Base-by-base conservation (phyloP, 768 basidiomycete genomes). In the Myochromella boudieri region DNA sequence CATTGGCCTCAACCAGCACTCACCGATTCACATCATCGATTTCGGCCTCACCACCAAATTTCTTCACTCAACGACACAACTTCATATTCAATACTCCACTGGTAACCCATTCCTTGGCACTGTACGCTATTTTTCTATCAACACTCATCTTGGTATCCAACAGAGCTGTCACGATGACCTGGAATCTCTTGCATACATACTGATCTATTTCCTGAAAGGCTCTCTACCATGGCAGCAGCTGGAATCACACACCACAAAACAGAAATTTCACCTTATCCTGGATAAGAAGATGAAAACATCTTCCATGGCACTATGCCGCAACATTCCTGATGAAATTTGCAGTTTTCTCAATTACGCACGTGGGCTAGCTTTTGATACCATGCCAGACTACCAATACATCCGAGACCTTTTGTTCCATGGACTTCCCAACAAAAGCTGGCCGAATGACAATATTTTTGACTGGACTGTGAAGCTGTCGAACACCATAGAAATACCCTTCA, bases 201-300 rank as follows among this genome's bases (percentile, higher is more conserved):
- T 91, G 53, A 90, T 91, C 85, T 90, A 90, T 73, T 90, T 90
- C 78, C 81, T 90, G 51, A 81, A 85, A 52, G 87, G 87, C 36
- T 80, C 82, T 41, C 77, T 90, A 42, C 87, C 88, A 22, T 90
- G 88, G 87, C 48, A 50, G 28, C 31, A 26, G 8, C 28, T 28
- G 1, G 25, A 49, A 28, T 24, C 32, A 12, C 6, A 15, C 20
- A 31, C 39, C 31, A 33, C 37, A 32, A 42, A 31, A n/a, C 22
- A 39, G 40, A 50, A 44, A 24, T 29, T 38, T 20, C 22, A n/a
- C n/a, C 33, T n/a, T 10, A 46, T 51, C 34, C 20, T 44, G 42
- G 21, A 36, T 12, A 17, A 21, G 37, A 51, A 51, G 31, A 22
- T 20, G 82, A 85, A 85, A 18, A 86, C 83, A 0, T 81, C 84